Conservation (phyloP, 805 yeast genomes). For the Metschnikowia aberdeeniae region DNA sequence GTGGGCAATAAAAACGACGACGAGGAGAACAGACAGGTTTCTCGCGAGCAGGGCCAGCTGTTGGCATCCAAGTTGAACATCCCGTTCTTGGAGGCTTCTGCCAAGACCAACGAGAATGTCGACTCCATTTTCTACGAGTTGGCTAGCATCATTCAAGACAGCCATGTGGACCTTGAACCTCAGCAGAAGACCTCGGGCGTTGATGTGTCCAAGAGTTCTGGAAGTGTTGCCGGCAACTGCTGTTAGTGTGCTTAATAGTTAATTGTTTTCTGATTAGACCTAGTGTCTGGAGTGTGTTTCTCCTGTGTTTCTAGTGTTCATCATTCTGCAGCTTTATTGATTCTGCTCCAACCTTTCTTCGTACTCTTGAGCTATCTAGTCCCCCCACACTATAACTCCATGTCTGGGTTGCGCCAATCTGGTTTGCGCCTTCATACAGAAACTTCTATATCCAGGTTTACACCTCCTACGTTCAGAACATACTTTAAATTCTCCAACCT, state of each 20-base stretch:
- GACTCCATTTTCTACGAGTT: slow-evolving; percentile 87
- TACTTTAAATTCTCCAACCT: too few relatives aligned
- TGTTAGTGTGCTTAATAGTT: slow-evolving; percentile 23
- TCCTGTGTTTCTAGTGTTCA: background rate
- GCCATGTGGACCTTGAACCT: slow-evolving; percentile 48
- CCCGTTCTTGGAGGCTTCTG: slow-evolving; percentile 94
- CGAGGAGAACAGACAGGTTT: slow-evolving; percentile 78
- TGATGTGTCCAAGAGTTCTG: slow-evolving; percentile 33
- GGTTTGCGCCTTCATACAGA: too few relatives aligned
- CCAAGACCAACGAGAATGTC: slow-evolving; percentile 89
- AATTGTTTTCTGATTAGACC: background rate
- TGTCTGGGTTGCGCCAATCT: too few relatives aligned
- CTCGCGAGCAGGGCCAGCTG: slow-evolving; percentile 85
- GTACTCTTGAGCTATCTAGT: too few relatives aligned
- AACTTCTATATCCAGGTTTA: too few relatives aligned
- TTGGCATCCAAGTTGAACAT: slow-evolving; percentile 82
- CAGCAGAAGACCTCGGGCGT: slow-evolving; percentile 27
- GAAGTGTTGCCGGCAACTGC: slow-evolving; percentile 32
- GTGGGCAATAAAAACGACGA: slow-evolving; percentile 97
- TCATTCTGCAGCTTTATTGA: too few relatives aligned
- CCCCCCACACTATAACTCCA: too few relatives aligned
- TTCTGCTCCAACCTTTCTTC: too few relatives aligned
- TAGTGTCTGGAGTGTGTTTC: background rate
- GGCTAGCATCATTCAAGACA: slow-evolving; percentile 82
- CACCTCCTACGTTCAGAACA: too few relatives aligned